These are phyloP conservation scores for Candida montana DNA, from an alignment of 805 yeast genomes.

Conservation along the genomic window DNA sequence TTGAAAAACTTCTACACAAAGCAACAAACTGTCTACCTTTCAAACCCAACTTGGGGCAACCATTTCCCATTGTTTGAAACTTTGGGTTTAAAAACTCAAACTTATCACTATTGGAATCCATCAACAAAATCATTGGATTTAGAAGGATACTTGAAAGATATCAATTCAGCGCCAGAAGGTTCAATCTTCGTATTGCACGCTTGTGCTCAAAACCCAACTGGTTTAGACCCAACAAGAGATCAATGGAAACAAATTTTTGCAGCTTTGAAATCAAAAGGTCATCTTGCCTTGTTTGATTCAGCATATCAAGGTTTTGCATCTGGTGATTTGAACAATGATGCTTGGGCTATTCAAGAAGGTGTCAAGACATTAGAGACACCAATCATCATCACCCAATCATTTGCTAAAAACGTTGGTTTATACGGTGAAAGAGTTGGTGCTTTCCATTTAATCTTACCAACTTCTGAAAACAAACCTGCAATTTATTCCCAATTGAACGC, in stretches of 20 bases:
- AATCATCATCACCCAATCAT: constrained; percentile 82
- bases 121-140: constrained; percentile 66
- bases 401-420: constrained; percentile 94
- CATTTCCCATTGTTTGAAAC: constrained; percentile 77
- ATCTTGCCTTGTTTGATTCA: constrained; percentile 82
- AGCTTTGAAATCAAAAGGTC: constrained; percentile 53
- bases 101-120: constrained; percentile 85
- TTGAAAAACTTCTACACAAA: constrained; percentile 29
- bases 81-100: constrained; percentile 59
- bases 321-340: constrained; percentile 79
- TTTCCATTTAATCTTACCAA: constrained; percentile 64
- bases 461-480: constrained; percentile 43
- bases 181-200: constrained; percentile 85
- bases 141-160: constrained; percentile 57
- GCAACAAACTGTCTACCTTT: constrained; percentile 55
- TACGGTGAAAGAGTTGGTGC: constrained; percentile 98
- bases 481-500: constrained; percentile 70
- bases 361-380: constrained; percentile 48
- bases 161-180: constrained; percentile 64
- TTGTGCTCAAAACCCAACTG: constrained; percentile 98
- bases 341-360: constrained; percentile 67
- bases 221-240: constrained; percentile 80
- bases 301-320: constrained; percentile 98
- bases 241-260: constrained; percentile 75
- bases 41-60: constrained; percentile 97